Evolutionary conservation across 768 basidiomycete species (phyloP), one percentile per base, ranked within the genome.

Genomic region (Boletus tomentosulus): DNA sequence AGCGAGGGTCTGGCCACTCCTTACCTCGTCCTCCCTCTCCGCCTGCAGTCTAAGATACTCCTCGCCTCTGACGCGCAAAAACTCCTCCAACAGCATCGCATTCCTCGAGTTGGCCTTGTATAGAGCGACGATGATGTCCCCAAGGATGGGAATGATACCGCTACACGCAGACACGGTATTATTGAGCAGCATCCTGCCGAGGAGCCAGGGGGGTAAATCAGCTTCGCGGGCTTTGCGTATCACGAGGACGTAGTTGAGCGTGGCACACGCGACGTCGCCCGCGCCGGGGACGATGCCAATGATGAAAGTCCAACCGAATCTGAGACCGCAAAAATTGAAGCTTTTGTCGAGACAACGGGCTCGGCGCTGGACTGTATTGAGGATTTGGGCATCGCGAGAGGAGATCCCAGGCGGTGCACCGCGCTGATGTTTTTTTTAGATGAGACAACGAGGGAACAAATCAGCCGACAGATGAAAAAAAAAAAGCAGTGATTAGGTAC

Each of bases 21-120:
- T 48, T 28, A 52, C 67, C 46, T 64, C 71, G 38, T 60, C 62
- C 49, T 62, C 66, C 35, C 57, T 61, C 58, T 65, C 74, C 1
- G 72, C 75, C 52, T 77, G 71, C 54, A 77, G 58, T 65, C 78
- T 83, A 46, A 92, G 65, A 63, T 77, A 83, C 62, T 89, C 85
- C 53, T 87, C 84, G 0, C 89, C 92, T 43, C 94, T 78, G 30
- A 90, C 76, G 34, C 86, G 78, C 50, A 97, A 71, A 69, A 82
- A 93, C 67, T 93, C 91, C 64, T 95, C 92, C 45, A 98, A 76
- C 46, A 97, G 73, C 6, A 80, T 80, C 11, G 92, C 94, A 62
- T 98, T 97, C 56, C 95, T 78, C 15, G 85, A 88, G 70, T 98
- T 98, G 19, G 92, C 84, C 66, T 93, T 95, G 77, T 76, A 96